Evolutionary conservation across 2,329 filamentous ascomycete genomes (phyloP), one percentile per base, ranked within the genome.

Genomic region (Pestalotiopsis sp.): DNA sequence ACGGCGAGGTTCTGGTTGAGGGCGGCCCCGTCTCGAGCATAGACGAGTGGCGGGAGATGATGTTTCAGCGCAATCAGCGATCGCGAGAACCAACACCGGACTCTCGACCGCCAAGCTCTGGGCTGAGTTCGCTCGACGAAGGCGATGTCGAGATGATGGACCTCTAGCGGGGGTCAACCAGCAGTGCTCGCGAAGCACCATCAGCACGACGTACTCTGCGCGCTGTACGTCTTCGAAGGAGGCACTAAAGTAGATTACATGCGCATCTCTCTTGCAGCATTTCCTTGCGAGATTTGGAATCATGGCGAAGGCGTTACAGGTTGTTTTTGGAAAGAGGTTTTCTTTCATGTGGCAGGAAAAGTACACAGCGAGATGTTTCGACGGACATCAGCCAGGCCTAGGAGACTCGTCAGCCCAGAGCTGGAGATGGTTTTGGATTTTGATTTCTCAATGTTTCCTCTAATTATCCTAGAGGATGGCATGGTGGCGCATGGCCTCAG

Each of bases 1-100:
- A 91, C 68, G 89, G 89, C 75, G 88, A 91, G 7, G 83, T 97
- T 36, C 84, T 91, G 65, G 91, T 97, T 65, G 94, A 97, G 78
- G 95, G 95, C 58, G 93, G 93, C 23, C 85, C 88, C 41, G 86
- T 87, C 6, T 87, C 89, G 64, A 92, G 87, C 69, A 86, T 95
- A 60, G 83, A 87, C 60, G 89, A 90, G 68, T 95, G 93, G 92
- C 81, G 80, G 65, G 81, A 82, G 39, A 81, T 78, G 71, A 79
- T 82, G 72, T 78, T 77, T 20, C 76, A 77, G 45, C 73, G 76
- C 0, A 74, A 76, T 3, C 69, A 78, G 65, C 74, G 74, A 25
- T 73, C 74, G 17, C 76, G 75, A 6, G 73, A 74, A 36, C 74
- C 72, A 27, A 71, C 72, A 52, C 72, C 68, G 27, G 80, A 82